These are phyloP conservation scores for Sporothrix inflata DNA, from an alignment of 2,329 filamentous ascomycete species.

Conservation along the genomic window DNA sequence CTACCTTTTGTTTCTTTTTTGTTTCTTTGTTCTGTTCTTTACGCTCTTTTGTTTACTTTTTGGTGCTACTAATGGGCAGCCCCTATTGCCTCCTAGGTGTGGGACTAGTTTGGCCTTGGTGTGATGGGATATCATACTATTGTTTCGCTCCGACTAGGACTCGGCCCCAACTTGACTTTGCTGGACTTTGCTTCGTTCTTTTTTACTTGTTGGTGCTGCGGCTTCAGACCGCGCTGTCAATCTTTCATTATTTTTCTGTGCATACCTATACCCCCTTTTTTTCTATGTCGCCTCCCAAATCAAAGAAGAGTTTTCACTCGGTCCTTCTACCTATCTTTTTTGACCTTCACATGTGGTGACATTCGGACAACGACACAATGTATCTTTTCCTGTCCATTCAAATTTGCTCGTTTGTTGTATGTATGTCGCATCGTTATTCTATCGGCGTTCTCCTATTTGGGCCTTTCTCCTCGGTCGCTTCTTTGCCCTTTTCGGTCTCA, in stretches of 20 bases:
- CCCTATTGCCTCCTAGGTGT: background rate
- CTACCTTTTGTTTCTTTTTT: background rate
- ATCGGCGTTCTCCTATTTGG: background rate
- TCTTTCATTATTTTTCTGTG: background rate
- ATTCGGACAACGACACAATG: background rate
- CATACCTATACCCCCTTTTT: conserved; percentile 14
- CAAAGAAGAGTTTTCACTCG: background rate
- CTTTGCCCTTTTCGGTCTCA: background rate
- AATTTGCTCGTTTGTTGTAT: background rate
- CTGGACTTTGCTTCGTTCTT: background rate
- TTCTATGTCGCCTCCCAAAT: conserved; percentile 15
- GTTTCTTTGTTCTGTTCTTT: background rate
- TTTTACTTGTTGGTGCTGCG: background rate
- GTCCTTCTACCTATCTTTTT: background rate
- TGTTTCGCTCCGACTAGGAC: background rate
- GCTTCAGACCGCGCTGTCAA: background rate
- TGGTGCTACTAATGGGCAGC: background rate
- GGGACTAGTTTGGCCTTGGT: background rate
- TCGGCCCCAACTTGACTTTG: background rate
- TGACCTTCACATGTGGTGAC: background rate
- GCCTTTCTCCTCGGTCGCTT: background rate
- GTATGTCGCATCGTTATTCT: background rate
- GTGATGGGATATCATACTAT: background rate
- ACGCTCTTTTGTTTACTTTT: conserved; percentile 15
- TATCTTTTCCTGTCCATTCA: background rate